Conservation (phyloP, 176 grass and related monocot genomes). For the Carex littledalei region DNA sequence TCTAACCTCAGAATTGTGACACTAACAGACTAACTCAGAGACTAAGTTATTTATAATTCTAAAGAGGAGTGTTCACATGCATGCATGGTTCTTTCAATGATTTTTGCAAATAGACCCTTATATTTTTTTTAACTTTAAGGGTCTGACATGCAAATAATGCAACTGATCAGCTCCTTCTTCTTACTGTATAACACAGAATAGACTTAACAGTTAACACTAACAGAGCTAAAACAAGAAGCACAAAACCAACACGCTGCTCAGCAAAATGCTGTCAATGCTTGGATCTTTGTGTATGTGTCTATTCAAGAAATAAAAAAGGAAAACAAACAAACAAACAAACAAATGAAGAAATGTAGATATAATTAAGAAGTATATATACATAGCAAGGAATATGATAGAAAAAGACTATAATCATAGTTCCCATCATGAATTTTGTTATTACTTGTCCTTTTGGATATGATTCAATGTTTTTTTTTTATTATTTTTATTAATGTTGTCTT, state of each 20-base stretch:
- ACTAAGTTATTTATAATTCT: too few relatives aligned
- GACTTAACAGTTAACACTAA: too few relatives aligned
- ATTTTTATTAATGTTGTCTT: neutral
- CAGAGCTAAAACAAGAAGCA: conserved; percentile 20
- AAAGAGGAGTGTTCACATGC: too few relatives aligned
- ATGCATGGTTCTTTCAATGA: neutral
- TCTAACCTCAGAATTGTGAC: neutral
- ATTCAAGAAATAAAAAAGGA: neutral
- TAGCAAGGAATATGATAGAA: neutral
- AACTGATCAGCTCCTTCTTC: neutral
- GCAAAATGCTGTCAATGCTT: neutral
- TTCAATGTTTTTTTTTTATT: neutral
- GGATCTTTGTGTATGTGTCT: neutral
- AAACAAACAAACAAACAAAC: conserved; percentile 8
- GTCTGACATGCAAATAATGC: conserved; percentile 9
- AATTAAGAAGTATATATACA: neutral
- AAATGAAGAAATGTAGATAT: neutral
- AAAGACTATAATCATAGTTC: neutral
- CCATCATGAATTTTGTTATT: conserved; percentile 20
- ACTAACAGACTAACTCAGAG: neutral
- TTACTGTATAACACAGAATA: conserved; percentile 2
- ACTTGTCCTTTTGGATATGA: conserved; percentile 15
- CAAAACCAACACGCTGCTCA: conserved; percentile 13
- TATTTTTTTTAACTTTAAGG: neutral
- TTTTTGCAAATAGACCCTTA: neutral